Conservation (phyloP, 1,139 yeast species). For the Arxiozyma slooffiae region DNA sequence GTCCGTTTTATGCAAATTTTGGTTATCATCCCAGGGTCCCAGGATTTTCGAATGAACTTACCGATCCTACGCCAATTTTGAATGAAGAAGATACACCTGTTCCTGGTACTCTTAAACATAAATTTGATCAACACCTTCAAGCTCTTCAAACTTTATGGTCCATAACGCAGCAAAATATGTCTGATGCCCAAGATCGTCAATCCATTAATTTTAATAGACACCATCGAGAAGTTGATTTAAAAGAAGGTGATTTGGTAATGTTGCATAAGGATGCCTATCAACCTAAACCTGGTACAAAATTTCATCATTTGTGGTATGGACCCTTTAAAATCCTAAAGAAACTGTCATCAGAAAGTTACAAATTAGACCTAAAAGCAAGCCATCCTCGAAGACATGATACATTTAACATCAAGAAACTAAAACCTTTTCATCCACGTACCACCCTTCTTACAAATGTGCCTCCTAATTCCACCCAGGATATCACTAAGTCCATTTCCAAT, state of each 20-base stretch:
- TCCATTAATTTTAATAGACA: not conserved
- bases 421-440: no score
- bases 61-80: not conserved
- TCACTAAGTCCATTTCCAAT: no score
- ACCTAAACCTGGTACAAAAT: not conserved
- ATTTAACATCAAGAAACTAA: no score
- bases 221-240: not conserved
- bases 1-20: constrained; percentile 3
- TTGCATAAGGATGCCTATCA: constrained; percentile 1
- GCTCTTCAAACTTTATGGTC: not conserved
- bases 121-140: not conserved
- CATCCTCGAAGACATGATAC: not conserved
- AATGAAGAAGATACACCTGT: no score
- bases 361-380: not conserved
- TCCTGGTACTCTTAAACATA: no score
- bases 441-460: no score
- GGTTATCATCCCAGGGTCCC: constrained; percentile 3
- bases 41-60: constrained; percentile 1
- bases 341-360: not conserved
- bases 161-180: constrained; percentile 1
- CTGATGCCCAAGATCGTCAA: constrained; percentile 2
- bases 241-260: constrained; percentile 1
- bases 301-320: constrained; percentile 5
- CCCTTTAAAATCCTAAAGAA: not conserved
- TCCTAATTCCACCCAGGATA: no score